Percentiles rank a stretch among this genome's conserved stretches.
These are phyloP conservation scores for Wickerhamomyces sydowiorum DNA, from an alignment of 805 yeast genomes.

Conservation along the genomic window DNA sequence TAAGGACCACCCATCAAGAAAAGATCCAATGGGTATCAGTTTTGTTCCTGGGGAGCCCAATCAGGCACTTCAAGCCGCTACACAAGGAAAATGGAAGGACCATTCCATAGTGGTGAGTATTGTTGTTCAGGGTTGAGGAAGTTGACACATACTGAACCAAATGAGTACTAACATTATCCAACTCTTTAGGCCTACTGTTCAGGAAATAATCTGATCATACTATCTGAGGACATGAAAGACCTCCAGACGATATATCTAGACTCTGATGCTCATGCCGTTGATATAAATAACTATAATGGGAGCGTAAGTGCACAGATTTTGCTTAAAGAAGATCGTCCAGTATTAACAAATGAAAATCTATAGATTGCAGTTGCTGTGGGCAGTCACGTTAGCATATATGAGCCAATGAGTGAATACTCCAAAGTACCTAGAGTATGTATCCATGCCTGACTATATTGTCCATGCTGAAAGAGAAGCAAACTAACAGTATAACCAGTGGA, in stretches of 20 bases:
- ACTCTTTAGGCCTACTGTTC: constrained; percentile 61
- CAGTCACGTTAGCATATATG: constrained; percentile 39
- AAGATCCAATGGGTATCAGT: constrained; percentile 47
- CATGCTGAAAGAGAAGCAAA: constrained; percentile 13
- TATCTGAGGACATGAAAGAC: constrained; percentile 44
- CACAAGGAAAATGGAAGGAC: constrained; percentile 60
- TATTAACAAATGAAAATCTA: background rate
- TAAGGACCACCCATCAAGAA: background rate
- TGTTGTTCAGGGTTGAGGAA: background rate
- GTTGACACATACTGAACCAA: background rate
- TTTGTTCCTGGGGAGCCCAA: constrained; percentile 88
- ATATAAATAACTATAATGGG: constrained; percentile 58
- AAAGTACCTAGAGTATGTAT: constrained; percentile 24
- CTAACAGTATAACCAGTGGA: constrained; percentile 39
- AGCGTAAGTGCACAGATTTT: constrained; percentile 7
- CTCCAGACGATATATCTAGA: constrained; percentile 76
- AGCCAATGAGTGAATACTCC: constrained; percentile 48
- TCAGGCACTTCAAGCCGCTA: constrained; percentile 44
- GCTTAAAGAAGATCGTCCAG: too few species aligned
- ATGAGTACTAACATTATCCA: background rate
- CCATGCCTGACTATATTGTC: background rate
- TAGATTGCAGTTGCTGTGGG: constrained; percentile 49
- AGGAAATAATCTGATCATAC: constrained; percentile 76
- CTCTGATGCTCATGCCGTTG: constrained; percentile 59
- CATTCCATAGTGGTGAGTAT: constrained; percentile 45